Evolutionary conservation across 1,284 basidiomycete species (phyloP).

Genomic region (Papiliotrema terrestris): DNA sequence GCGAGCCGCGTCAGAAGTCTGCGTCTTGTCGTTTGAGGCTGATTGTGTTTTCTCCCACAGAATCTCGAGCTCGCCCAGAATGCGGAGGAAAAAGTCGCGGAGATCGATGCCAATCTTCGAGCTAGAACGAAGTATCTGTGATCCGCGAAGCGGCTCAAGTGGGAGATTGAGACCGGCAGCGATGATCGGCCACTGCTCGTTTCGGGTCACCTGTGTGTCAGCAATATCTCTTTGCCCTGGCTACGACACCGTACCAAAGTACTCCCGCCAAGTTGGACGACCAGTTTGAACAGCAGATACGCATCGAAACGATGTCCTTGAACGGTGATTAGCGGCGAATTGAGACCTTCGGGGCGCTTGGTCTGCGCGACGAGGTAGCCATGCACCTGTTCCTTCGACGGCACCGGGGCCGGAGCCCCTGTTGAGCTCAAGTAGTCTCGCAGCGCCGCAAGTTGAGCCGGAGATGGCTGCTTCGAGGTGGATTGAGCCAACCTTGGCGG

Average conservation of each 20-base stretch:
- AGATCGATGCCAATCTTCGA: constrained; percentile 6
- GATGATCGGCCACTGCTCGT: constrained; percentile 21
- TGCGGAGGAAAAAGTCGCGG: constrained; percentile 13
- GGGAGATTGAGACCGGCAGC: constrained; percentile 16
- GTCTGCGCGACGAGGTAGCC: constrained; percentile 15
- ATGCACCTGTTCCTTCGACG: constrained; percentile 22
- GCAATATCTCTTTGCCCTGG: neutral
- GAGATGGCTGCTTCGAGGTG: neutral
- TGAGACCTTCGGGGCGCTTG: no score
- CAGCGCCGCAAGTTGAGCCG: neutral
- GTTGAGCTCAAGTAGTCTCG: neutral
- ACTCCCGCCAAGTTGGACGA: constrained; percentile 20
- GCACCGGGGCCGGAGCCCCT: constrained; percentile 11
- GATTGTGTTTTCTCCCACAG: constrained; percentile 27
- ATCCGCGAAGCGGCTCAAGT: neutral
- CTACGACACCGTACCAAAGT: neutral
- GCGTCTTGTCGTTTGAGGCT: constrained; percentile 2
- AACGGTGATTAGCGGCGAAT: constrained; percentile 9
- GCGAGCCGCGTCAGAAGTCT: neutral
- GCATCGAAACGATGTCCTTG: constrained; percentile 17
- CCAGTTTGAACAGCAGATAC: constrained; percentile 19
- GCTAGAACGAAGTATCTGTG: constrained; percentile 2
- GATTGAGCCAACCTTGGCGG: neutral
- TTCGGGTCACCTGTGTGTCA: constrained; percentile 12
- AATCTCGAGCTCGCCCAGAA: constrained; percentile 22